Conservation (phyloP, 2,329 filamentous ascomycete genomes). For the Exophiala calicioides region DNA sequence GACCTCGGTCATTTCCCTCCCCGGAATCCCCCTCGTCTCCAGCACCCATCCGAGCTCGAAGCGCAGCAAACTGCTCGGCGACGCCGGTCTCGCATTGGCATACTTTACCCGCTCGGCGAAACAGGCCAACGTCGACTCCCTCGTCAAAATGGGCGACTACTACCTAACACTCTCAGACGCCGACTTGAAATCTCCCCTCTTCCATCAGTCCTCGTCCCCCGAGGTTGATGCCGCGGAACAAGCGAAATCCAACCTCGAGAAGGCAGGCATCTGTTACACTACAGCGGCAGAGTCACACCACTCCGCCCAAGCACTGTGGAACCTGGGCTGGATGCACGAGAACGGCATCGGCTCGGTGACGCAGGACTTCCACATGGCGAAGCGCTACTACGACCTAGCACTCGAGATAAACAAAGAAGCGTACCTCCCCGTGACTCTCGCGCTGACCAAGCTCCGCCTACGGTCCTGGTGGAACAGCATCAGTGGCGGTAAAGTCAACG, state of each 20-base stretch:
- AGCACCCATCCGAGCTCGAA: conserved; percentile 44
- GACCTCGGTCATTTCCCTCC: conserved; percentile 61
- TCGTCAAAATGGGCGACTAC: conserved; percentile 98
- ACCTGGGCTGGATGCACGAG: conserved; percentile 99
- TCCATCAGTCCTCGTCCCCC: too few species aligned
- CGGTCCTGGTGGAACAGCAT: conserved; percentile 94
- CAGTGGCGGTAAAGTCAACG: conserved; percentile 86
- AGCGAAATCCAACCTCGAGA: conserved; percentile 65
- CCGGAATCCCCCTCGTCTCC: conserved; percentile 54
- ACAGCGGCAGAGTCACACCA: conserved; percentile 88
- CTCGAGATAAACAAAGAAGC: conserved; percentile 89
- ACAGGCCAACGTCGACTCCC: conserved; percentile 87
- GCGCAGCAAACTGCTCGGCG: conserved; percentile 54
- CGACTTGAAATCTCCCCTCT: too few species aligned
- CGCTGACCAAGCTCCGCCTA: conserved; percentile 78
- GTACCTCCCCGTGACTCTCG: conserved; percentile 87
- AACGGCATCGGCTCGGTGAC: conserved; percentile 81
- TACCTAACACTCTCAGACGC: conserved; percentile 68
- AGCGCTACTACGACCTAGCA: conserved; percentile 91
- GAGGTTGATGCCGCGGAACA: conserved; percentile 6
- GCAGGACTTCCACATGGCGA: conserved; percentile 96
- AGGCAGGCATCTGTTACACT: conserved; percentile 90
- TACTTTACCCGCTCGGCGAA: conserved; percentile 95
- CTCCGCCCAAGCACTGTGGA: conserved; percentile 94
- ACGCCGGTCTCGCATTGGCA: conserved; percentile 69